phyloP scores from a whole-genome alignment of 208 protist species.

The Vickermania ingenoplastis region DNA sequence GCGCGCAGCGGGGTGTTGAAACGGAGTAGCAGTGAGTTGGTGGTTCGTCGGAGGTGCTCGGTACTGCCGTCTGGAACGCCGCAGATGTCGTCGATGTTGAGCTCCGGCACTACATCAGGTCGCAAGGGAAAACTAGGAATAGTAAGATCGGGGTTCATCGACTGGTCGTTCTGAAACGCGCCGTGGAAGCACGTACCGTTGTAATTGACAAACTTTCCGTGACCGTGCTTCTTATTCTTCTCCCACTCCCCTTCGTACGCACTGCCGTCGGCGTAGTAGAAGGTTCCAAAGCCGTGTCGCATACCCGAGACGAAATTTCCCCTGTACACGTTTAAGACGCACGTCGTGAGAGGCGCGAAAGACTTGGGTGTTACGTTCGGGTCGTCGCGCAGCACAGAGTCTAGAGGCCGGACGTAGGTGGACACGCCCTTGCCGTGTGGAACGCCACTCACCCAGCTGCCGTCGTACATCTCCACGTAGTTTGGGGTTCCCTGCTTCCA shows the following conservation, averaged over 20 bases:
- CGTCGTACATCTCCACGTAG: conserved; percentile 70
- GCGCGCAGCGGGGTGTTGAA: conserved; percentile 60
- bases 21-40: conserved; percentile 46
- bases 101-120: conserved; percentile 20
- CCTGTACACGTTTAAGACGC: conserved; percentile 69
- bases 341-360: conserved; percentile 26
- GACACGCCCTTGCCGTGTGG: conserved; percentile 68
- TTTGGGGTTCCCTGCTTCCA: conserved; percentile 30
- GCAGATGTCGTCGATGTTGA: conserved; percentile 24
- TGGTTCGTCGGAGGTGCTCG: conserved; percentile 13
- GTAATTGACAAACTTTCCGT: conserved; percentile 42
- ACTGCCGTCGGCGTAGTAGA: conserved; percentile 85
- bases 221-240: conserved; percentile 41
- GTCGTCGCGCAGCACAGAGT: conserved; percentile 1
- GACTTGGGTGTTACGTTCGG: conserved; percentile 7
- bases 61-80: conserved; percentile 19
- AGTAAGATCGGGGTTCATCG: conserved; percentile 5
- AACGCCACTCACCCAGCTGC: conserved; percentile 48
- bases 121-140: no score
- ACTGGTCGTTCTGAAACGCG: conserved; percentile 14
- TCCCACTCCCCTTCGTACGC: conserved; percentile 76
- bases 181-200: conserved; percentile 35
- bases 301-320: conserved; percentile 42
- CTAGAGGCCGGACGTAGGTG: conserved; percentile 32
- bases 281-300: conserved; percentile 61